Conservation (phyloP, 345 rosid species). For the Rubroshorea leprosula region DNA sequence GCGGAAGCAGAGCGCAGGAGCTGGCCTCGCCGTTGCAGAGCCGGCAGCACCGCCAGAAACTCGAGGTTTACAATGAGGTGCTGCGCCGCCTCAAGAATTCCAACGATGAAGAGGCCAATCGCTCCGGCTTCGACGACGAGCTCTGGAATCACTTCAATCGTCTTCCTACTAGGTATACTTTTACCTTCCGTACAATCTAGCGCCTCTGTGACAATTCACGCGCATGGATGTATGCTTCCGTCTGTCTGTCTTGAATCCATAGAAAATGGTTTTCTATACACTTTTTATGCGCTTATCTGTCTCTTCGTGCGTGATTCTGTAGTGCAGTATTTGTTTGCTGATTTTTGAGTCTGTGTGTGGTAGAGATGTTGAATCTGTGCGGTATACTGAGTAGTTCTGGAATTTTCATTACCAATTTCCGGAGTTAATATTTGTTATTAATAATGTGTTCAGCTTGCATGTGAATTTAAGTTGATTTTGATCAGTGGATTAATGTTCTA, state of each 20-base stretch:
- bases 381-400: not conserved
- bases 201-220: not conserved
- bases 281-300: not conserved
- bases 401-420: not conserved
- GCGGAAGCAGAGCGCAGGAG: conserved; percentile 46
- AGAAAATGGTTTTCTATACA: not conserved
- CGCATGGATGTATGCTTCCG: not conserved
- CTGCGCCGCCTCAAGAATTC: conserved; percentile 65
- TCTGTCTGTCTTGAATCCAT: not conserved
- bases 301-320: not conserved
- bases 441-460: conserved; percentile 4
- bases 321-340: not conserved
- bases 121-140: conserved; percentile 62
- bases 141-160: conserved; percentile 94
- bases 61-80: conserved; percentile 63
- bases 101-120: conserved; percentile 40
- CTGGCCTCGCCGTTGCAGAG: conserved; percentile 23
- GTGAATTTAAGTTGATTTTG: not conserved
- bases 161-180: conserved; percentile 69
- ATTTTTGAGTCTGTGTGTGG: not conserved
- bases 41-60: conserved; percentile 58
- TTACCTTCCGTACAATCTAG: conserved; percentile 3
- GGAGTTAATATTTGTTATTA: not conserved
- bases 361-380: conserved; percentile 1
- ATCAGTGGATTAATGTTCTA: conserved; percentile 9